phyloP scores from a whole-genome alignment of 768 basidiomycete species.

The Lentinus tigrinus region DNA sequence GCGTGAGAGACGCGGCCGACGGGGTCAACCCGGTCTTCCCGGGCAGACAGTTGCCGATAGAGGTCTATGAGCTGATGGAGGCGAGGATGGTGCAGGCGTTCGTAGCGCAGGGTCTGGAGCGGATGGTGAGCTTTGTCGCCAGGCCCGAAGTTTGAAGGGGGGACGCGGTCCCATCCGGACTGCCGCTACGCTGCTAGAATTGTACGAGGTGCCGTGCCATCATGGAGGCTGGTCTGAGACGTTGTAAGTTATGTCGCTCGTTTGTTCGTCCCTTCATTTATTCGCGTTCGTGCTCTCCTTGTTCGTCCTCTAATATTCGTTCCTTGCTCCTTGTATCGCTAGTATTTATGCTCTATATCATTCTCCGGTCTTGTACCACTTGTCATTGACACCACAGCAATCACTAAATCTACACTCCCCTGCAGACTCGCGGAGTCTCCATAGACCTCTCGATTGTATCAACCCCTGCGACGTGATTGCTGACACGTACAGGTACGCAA shows the following conservation, averaged over 20 bases:
- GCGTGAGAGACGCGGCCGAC: not conserved
- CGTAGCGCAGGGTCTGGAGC: slow-evolving; percentile 8
- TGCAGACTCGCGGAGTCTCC: no score
- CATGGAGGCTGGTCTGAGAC: no score
- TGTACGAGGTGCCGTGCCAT: no score
- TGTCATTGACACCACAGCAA: no score
- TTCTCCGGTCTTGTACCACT: no score
- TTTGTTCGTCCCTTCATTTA: not conserved
- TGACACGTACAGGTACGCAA: no score
- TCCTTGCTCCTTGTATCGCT: not conserved
- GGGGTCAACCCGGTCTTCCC: not conserved
- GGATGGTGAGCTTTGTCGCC: not conserved
- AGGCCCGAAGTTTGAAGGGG: not conserved
- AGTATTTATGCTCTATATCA: not conserved
- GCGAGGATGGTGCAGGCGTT: slow-evolving; percentile 4
- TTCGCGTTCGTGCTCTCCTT: no score
- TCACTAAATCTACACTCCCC: no score
- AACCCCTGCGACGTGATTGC: no score
- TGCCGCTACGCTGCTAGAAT: not conserved
- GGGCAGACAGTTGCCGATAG: not conserved
- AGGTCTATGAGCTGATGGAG: slow-evolving; percentile 11
- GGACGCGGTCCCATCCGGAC: no score
- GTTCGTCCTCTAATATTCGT: not conserved
- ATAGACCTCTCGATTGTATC: no score
- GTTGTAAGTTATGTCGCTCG: not conserved